Percentiles rank a stretch among this genome's conserved stretches.
Evolutionary conservation across 2,329 filamentous ascomycete genomes (phyloP).

Genomic region (Dryadomyces quercus-mongolicae): DNA sequence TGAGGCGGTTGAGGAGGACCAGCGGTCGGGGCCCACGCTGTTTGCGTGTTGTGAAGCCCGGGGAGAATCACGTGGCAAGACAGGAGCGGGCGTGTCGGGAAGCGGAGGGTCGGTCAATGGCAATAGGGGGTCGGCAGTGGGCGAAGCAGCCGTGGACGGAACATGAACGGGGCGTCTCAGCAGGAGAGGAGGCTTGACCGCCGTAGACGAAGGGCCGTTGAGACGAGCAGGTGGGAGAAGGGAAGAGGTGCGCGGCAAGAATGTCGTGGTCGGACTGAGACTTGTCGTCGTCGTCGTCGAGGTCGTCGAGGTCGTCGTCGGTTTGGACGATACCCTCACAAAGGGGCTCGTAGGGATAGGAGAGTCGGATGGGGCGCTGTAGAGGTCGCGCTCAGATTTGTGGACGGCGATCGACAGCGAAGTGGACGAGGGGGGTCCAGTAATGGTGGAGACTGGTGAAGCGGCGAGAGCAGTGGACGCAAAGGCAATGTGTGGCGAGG

Average conservation of each 20-base stretch:
- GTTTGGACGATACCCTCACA: neutral
- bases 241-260: conserved; percentile 29
- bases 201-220: conserved; percentile 4
- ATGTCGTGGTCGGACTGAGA: conserved; percentile 16
- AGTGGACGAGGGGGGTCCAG: conserved; percentile 7
- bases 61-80: conserved; percentile 6
- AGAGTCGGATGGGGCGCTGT: conserved; percentile 3
- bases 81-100: neutral
- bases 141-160: conserved; percentile 8
- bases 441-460: conserved; percentile 3
- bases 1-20: conserved; percentile 41
- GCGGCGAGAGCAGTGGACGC: conserved; percentile 6
- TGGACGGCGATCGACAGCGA: conserved; percentile 11
- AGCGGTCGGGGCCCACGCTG: conserved; percentile 33
- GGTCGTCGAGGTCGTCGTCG: neutral
- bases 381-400: conserved; percentile 6
- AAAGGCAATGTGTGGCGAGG: conserved; percentile 8
- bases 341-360: neutral
- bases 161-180: conserved; percentile 16
- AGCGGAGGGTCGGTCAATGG: neutral
- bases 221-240: conserved; percentile 25
- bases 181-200: neutral
- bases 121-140: conserved; percentile 2
- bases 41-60: conserved; percentile 21
- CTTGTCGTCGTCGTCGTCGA: conserved; percentile 9